phyloP scores from a whole-genome alignment of 306 rosid genomes.

The Delonix regia region DNA sequence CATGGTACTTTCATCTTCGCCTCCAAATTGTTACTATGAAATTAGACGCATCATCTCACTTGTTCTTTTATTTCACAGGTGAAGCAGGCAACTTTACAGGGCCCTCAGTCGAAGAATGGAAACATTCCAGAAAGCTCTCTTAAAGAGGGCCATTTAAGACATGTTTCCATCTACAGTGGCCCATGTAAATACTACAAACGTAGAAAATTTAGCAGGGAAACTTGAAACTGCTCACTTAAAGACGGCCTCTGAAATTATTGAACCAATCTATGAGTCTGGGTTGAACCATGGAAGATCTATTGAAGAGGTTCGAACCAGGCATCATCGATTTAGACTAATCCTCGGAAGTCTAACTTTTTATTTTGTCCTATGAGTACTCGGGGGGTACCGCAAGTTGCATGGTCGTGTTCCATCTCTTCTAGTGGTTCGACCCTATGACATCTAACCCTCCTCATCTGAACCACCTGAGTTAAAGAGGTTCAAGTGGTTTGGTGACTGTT shows the following conservation, averaged over 20 bases:
- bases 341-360: neutral
- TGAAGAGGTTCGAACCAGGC: neutral
- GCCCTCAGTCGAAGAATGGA: slow-evolving; percentile 30
- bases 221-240: neutral
- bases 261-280: neutral
- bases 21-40: neutral
- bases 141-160: slow-evolving; percentile 15
- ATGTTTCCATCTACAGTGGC: neutral
- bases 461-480: neutral
- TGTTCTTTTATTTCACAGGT: slow-evolving; percentile 37
- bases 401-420: too few relatives aligned
- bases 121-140: slow-evolving; percentile 32
- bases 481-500: neutral
- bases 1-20: slow-evolving; percentile 42
- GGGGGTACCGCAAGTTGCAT: too few relatives aligned
- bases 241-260: neutral
- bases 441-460: neutral
- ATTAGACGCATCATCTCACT: slow-evolving; percentile 3
- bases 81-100: slow-evolving; percentile 30
- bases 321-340: neutral
- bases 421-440: too few relatives aligned
- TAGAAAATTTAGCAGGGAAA: slow-evolving; percentile 31
- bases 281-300: slow-evolving; percentile 26
- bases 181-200: slow-evolving; percentile 43
- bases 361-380: neutral